A percentile compares a stretch with the other conserved stretches of the same genome.
phyloP scores from a whole-genome alignment of 1,139 yeast genomes.

The Saccharomyces pastorianus region DNA sequence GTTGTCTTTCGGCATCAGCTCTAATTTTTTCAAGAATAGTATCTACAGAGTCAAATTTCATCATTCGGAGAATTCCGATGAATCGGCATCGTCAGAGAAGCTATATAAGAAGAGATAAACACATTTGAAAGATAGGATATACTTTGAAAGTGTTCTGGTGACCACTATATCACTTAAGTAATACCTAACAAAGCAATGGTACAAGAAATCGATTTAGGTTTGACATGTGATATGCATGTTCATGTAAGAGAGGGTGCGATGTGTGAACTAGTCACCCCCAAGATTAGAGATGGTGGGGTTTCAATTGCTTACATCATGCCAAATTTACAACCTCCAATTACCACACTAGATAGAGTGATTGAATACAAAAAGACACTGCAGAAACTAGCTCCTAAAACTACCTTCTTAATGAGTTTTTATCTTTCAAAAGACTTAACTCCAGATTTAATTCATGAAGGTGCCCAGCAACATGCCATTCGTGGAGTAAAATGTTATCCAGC shows the following conservation, averaged over 20 bases:
- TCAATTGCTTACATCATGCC: constrained; percentile 95
- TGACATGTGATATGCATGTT: constrained; percentile 93
- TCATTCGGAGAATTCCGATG: neutral
- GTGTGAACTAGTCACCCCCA: constrained; percentile 89
- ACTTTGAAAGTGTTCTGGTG: neutral
- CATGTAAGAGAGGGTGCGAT: constrained; percentile 88
- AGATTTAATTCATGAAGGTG: constrained; percentile 72
- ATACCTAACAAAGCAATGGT: neutral
- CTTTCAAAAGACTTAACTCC: constrained; percentile 74
- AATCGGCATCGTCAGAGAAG: neutral
- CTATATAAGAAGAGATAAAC: neutral
- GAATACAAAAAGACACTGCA: constrained; percentile 61
- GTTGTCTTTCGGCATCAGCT: neutral
- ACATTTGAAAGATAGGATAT: neutral
- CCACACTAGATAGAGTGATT: constrained; percentile 65
- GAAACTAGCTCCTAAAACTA: constrained; percentile 69
- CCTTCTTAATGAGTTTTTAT: constrained; percentile 86
- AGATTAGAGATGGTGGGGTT: constrained; percentile 82
- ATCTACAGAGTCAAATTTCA: neutral
- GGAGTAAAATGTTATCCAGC: constrained; percentile 97
- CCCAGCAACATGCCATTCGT: constrained; percentile 58
- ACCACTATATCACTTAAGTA: neutral
- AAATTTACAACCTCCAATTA: constrained; percentile 84
- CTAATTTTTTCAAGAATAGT: neutral
- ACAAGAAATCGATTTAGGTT: constrained; percentile 50